Percentiles rank a stretch among this genome's conserved stretches.
Evolutionary conservation across 1,139 yeast genomes (phyloP).

Genomic region (Trichomonascaceae sp.): DNA sequence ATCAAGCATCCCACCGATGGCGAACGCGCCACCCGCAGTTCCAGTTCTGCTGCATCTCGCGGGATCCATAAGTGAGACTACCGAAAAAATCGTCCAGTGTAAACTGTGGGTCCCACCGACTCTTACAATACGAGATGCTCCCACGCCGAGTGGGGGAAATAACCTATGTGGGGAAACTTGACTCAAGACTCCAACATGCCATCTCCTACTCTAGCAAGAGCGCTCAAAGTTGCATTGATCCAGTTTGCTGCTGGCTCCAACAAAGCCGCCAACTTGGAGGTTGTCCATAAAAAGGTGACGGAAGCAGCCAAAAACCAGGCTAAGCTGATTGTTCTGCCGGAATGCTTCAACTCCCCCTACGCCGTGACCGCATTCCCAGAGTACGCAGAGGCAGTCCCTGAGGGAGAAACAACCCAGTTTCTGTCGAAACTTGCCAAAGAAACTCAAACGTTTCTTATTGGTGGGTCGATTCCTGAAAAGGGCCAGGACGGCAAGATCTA

Average conservation of each 20-base stretch:
- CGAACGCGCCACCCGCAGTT: too few relatives aligned
- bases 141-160: too few relatives aligned
- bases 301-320: constrained; percentile 33
- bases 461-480: constrained; percentile 85
- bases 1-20: too few relatives aligned
- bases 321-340: constrained; percentile 53
- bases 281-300: constrained; percentile 31
- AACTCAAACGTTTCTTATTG: constrained; percentile 51
- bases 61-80: too few relatives aligned
- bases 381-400: constrained; percentile 66
- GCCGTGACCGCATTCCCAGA: constrained; percentile 75
- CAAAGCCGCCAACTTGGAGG: constrained; percentile 46
- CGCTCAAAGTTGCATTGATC: constrained; percentile 54
- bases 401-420: constrained; percentile 53
- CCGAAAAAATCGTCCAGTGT: too few relatives aligned
- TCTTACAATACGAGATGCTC: too few relatives aligned
- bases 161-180: too few relatives aligned
- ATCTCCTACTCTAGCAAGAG: constrained; percentile 18
- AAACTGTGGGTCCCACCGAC: too few relatives aligned
- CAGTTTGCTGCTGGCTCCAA: constrained; percentile 68
- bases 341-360: constrained; percentile 93
- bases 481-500: constrained; percentile 47
- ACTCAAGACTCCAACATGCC: too few relatives aligned
- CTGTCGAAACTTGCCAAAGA: constrained; percentile 52
- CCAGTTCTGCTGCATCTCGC: too few relatives aligned